Evolutionary conservation across 2,329 filamentous ascomycete species (phyloP), one percentile per base, ranked within the genome.

Genomic region (Colletotrichum chlorophyti): DNA sequence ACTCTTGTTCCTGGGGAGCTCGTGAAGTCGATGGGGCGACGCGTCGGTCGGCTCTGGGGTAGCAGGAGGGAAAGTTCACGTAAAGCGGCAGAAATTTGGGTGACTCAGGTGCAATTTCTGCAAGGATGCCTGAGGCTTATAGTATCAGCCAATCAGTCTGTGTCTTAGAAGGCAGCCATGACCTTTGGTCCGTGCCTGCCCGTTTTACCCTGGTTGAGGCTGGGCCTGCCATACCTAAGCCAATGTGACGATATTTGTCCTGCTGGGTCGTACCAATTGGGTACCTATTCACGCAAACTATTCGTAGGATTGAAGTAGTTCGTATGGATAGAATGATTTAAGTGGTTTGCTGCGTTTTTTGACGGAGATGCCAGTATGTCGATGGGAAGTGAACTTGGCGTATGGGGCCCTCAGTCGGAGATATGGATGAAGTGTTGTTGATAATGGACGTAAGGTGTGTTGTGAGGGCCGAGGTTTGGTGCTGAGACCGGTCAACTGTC

Each of bases 61-160:
- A 49, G 53, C 38, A 63, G 49, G 60, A 62, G 48, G 60, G 61
- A 63, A 58, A 62, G 61, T 63, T 63, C 54, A 49, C 41, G 42
- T 49, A 45, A 54, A 48, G 50, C 45, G 31, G 46, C 32, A 58
- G 61, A 63, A 63, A 55, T 63, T 62, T 58, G 61, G 40, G 47
- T 63, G 59, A 63, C 61, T 59, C 53, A 40, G 43, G 54, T 50
- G 45, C 49, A 37, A 53, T 57, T 55, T 55, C 61, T 63, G 61
- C 61, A 63, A 9, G 59, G 38, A 7, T 63, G 61, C 61, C 61
- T 63, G 40, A 63, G 59, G 61, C 37, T 15, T 9, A 1, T 34
- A 5, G 5, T 19, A 11, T 55, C 26, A 59, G 53, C 58, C 49
- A 59, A 59, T 63, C 37, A 58, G n/a, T 29, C 11, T 29, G 29